Evolutionary conservation across 1,284 basidiomycete species (phyloP), one percentile per base, ranked within the genome.

Genomic region (Leccinum pachyderme): DNA sequence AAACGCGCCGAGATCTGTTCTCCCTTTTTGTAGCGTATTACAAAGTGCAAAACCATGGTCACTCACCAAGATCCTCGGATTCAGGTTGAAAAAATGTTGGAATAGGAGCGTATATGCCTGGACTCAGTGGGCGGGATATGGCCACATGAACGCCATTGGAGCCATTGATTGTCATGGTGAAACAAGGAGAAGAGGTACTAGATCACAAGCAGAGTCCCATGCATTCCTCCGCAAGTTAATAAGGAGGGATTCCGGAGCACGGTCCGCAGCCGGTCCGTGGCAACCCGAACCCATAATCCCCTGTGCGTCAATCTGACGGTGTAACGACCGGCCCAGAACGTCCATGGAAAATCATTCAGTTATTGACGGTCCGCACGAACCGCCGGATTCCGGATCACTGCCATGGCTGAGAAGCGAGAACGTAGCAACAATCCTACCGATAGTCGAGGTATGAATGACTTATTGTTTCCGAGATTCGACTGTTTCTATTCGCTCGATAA

Each of bases 51-150:
- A 24, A 49, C 22, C 27, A 44, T 29, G 13, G 28, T 24, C 37
- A 65, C 84, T 62, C 64, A 92, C 91, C 91, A 59, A 95, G 80
- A 64, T 95, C 91, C 72, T 95, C 91, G 49, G 83, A 79, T 41
- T 79, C 77, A 7, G 81, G 80, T 44, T 85, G 72, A 75, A 94
- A 94, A 75, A 95, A 95, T 9, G 91, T 86, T 9, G 89, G 92
- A 64, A 93, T 84, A 25, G 93, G 93, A 11, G 90, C 89, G 73
- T 83, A 95, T 53, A 95, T 83, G 46, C 93, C 93, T 15, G 91
- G 72, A 58, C 77, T 81, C 61, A 94, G 76, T n/a, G 81, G 78
- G 53, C 88, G 83, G 32, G 67, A 59, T 47, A 59, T 50, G 29
- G 55, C 39, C 27, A 55, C 32, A 49, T 61, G 58, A 37, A 66